Evolutionary conservation across 208 protist species (phyloP), one percentile per base, ranked within the genome.

Genomic region (Crithidia sp.): DNA sequence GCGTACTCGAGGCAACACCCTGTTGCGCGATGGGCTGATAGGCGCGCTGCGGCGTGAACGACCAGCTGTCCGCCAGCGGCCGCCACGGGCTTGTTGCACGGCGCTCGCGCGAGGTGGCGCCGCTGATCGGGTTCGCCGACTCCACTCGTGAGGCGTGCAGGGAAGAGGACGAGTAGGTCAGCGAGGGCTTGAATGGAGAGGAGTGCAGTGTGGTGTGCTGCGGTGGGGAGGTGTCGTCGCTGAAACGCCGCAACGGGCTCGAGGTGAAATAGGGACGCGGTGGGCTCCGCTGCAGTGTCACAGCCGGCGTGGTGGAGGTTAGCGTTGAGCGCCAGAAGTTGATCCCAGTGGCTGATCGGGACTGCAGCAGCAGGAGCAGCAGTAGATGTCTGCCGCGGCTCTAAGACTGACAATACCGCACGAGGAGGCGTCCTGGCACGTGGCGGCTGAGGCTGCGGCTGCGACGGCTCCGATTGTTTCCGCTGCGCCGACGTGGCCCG

Each of bases 11-110:
- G 5, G 65, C 39, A 7, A 41, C 43, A 37, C 53, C 10, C 16
- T 73, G 65, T 19, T 52, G 65, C 13, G 39, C 59, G 28, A 67
- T 67, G 10, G 60, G 65, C 66, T 63, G 49, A 37, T 78, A 67
- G 40, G 41, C 6, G 14, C 19, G 8, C 55, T 5, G 39, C 0
- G 28, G 28, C 65, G 45, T 8, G 41, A 9, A 6, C 9, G 53
- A 9, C 58, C 45, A 63, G 55, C 45, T 56, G 28, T 70, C 40
- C 41, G 47, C 8, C 59, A 67, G 52, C 41, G 59, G 41, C 37
- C 16, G 9, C 60, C 66, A 57, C 19, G 52, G 17, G 54, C 44
- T 73, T 7, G 28, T 47, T 5, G 36, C 36, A 17, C 36, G 55
- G 0, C 36, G 7, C 10, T 45, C n/a, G 0, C 39, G 8, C 7